phyloP scores from a whole-genome alignment of 2,329 filamentous ascomycete genomes.

The Trichophyton mentagrophytes region DNA sequence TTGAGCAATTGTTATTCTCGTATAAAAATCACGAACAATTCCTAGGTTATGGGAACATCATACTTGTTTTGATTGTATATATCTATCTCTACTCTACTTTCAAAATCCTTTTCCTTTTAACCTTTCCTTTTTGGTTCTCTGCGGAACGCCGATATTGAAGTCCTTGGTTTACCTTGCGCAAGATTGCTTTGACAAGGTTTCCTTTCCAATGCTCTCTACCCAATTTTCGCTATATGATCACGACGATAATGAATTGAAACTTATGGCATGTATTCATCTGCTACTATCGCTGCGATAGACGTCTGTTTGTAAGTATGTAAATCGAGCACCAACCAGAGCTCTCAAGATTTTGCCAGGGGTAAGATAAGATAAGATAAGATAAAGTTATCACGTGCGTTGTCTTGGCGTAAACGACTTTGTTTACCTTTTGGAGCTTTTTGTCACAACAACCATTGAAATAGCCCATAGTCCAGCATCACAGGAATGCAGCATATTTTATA shows the following conservation, averaged over 20 bases:
- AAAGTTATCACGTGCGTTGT: neutral
- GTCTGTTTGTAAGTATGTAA: neutral
- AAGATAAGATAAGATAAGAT: constrained; percentile 1
- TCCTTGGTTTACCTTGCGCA: neutral
- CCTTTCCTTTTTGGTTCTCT: neutral
- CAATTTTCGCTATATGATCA: neutral
- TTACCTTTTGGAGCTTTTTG: neutral
- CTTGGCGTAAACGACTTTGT: constrained; percentile 3
- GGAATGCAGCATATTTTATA: neutral
- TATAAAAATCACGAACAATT: neutral
- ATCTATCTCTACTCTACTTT: constrained; percentile 12
- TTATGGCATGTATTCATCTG: neutral
- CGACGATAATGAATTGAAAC: neutral
- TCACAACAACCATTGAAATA: neutral
- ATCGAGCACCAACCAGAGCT: neutral
- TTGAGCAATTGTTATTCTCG: neutral
- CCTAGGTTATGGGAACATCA: neutral
- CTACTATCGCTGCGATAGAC: neutral
- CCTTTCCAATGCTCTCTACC: neutral
- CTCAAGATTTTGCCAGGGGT: neutral
- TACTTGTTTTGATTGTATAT: constrained; percentile 7
- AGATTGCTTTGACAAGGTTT: neutral
- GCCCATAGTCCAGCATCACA: neutral
- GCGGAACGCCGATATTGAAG: neutral
- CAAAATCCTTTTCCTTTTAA: constrained; percentile 7